Evolutionary conservation across 2,329 filamentous ascomycete species (phyloP), one percentile per base, ranked within the genome.

Genomic region (Xylariaceae sp.): DNA sequence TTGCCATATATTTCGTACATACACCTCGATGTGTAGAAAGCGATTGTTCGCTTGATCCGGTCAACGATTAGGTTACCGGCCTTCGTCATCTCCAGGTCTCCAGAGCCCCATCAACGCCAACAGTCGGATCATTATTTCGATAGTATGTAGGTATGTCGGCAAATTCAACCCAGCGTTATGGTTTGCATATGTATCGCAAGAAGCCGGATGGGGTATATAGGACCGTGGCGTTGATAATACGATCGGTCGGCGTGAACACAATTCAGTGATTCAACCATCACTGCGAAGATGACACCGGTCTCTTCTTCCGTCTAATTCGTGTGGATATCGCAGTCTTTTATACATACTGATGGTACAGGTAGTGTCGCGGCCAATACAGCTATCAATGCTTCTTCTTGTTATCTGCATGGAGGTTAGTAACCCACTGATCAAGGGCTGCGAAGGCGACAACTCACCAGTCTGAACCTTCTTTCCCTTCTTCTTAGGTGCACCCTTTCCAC

Each of bases 401-500:
- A 30, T 63, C 57, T 60, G 34, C n/a, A 53, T 34, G 9, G 23
- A 37, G 35, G 49, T 61, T 34, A 62, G 55, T 37, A 49, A 41
- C 50, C 4, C 44, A 34, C 11, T 35, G 13, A 9, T 5, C 2
- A 13, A 45, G 13, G 30, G 13, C 2, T 44, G 10, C 10, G 9
- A 8, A n/a, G 17, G 23, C n/a, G 15, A 50, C 30, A 17, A 51
- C 2, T 58, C 23, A 69, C 71, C 68, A 61, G 61, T 54, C 15
- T 41, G 67, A 48, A 6, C 6, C 41, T 45, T 13, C 13, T n/a
- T n/a, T 15, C 41, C 87, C 82, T 94, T 95, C 84, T 96, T 97
- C 83, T 95, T 84, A 6, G 93, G 92, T 50, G 88, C 84, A 57
- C 88, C 88, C 80, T 97, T 97, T 66, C 92, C 92, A 78, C 92